Evolutionary conservation across 805 yeast species (phyloP), one percentile per base, ranked within the genome.

Genomic region (Starmerella davenportii): DNA sequence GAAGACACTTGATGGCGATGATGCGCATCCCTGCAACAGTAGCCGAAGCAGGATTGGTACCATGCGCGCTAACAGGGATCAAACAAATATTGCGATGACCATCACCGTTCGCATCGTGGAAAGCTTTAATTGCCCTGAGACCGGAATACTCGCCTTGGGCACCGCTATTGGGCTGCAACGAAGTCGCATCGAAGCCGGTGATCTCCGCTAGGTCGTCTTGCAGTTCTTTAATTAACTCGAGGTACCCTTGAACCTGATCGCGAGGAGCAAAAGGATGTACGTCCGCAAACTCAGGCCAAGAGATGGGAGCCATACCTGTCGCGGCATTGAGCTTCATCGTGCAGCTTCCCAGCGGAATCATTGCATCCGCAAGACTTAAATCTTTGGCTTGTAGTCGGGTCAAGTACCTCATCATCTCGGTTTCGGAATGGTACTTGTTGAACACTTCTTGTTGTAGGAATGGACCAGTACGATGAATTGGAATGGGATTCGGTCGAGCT

Each of bases 81-180:
- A 90, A 67, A 60, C 95, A 90, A 38, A 90, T 68, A 57, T 84
- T 74, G 55, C 98, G 71, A 42, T 74, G 63, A 15, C 67, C 59
- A 54, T 84, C 76, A 31, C 90, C 93, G 34, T 63, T 66, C 17
- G 76, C 63, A 44, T 73, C 70, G 49, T 79, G 71, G 56, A 80
- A 90, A 29, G 78, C 70, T 49, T 74, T 70, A 48, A 90, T 87
- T 34, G 84, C 82, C 43, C 92, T 72, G 43, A 90, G 66, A 21
- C 98, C 98, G 14, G 96, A 72, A 61, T 79, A 90, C 61, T 90
- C 98, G 59, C 98, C 98, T 60, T 87, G 95, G 30, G 98, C 96
- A 49, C 98, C 98, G 30, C 95, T 81, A 57, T 90, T 90, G 45
- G 98, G 98, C 76, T 82, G 92, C 43, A 81, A 63, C 2, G 95